Base-by-base conservation (phyloP, 2,329 filamentous ascomycete species). In the Epichloe coenophiala region DNA sequence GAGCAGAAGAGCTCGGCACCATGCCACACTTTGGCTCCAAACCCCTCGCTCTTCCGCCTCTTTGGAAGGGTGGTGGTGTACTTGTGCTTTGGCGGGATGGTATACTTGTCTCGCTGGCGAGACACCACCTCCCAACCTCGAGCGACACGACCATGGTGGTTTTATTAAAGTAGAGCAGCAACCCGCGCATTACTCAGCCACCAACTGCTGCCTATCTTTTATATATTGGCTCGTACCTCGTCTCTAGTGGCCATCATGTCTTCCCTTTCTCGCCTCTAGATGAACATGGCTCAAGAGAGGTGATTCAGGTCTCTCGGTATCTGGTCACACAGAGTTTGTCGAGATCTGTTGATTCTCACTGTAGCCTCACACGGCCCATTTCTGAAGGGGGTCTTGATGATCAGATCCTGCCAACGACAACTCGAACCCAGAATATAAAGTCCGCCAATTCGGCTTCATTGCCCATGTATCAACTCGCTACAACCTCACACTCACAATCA, bases 221-320 rank as follows among this genome's bases (percentile, higher is more conserved):
- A 42, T 40, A 23, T 50, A 49, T 40, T 37, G 43, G 19, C 37
- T 41, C 21, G 15, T 52, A 27, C 36, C 21, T 53, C 46, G 41
- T 52, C 48, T 51, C 21, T 27, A 23, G 17, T 31, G 33, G n/a
- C 9, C 36, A 37, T 48, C 46, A 35, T 51, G 52, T 45, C 52
- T 45, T 59, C 65, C 59, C 59, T 60, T 60, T 65, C 59, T 59
- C 57, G 59, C 58, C 61, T 67, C 57, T 57, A 54, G 58, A 58
- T 59, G 60, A 57, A 52, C 58, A 60, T 64, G 61, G 64, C 58
- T 62, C 57, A 65, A 65, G 64, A 58, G 27, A 61, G 57, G 53
- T 62, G 63, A 60, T 63, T 64, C 61, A 65, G 57, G 62, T 66
- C 58, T 58, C 61, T 58, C 53, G 60, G 60, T 62, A 58, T 64